Conservation (phyloP, 2,329 filamentous ascomycete species). For the Fusarium metavorans region DNA sequence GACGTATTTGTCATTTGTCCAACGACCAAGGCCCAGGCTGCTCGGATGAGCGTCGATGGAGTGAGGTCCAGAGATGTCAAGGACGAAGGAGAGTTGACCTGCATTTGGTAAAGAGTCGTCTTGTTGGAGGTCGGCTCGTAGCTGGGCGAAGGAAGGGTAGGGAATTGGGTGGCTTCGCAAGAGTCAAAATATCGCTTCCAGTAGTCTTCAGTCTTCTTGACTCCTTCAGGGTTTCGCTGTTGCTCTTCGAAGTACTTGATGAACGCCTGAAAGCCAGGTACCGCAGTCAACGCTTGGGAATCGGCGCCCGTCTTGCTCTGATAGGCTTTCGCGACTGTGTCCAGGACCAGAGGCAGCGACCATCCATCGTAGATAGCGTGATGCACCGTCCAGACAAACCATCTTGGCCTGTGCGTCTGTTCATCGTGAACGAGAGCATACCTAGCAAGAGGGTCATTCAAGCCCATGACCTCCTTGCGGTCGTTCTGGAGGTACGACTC, state of each 20-base stretch:
- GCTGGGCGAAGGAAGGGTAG: not conserved
- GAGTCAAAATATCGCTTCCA: constrained; percentile 7
- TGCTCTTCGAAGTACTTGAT: constrained; percentile 6
- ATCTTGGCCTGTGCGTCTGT: not conserved
- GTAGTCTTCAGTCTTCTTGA: not conserved
- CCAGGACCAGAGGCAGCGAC: constrained; percentile 23
- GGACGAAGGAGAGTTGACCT: not conserved
- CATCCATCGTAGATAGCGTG: constrained; percentile 48
- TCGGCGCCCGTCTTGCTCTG: not conserved
- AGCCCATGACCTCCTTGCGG: constrained; percentile 4
- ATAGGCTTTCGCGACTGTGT: not conserved
- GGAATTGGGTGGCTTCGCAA: not conserved
- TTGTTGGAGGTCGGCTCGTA: not conserved
- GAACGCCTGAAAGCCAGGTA: constrained; percentile 8
- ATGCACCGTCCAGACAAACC: constrained; percentile 44
- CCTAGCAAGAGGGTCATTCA: constrained; percentile 14
- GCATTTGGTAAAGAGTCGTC: not conserved
- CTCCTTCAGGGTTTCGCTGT: not conserved
- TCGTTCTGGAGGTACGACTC: constrained; percentile 9
- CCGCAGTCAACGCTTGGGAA: not conserved
- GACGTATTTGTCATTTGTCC: constrained; percentile 52
- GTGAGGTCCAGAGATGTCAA: not conserved
- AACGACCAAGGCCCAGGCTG: constrained; percentile 64
- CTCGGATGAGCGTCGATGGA: constrained; percentile 36
- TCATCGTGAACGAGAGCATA: constrained; percentile 1